Evolutionary conservation across 2,329 filamentous ascomycete species (phyloP).

Genomic region (Gremmenia infestans): DNA sequence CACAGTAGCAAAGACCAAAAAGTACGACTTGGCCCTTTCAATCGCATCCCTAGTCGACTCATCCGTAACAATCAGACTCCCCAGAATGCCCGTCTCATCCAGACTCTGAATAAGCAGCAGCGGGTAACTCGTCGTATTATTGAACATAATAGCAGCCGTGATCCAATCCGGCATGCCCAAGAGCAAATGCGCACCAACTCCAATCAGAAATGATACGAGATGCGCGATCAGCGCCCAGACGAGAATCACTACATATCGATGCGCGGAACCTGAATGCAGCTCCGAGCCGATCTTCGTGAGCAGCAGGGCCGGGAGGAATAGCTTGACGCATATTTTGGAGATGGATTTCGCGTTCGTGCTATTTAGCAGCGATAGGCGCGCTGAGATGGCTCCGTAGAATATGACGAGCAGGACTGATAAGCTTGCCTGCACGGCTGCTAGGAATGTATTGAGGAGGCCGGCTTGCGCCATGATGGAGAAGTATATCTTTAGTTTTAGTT

Average conservation of each 20-base stretch:
- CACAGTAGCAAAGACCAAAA: slow-evolving; percentile 60
- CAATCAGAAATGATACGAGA: slow-evolving; percentile 37
- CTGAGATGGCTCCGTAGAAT: not conserved
- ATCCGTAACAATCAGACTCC: slow-evolving; percentile 38
- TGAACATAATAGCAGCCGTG: slow-evolving; percentile 43
- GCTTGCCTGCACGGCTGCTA: not conserved
- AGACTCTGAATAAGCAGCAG: slow-evolving; percentile 39
- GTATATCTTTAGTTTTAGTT: not conserved
- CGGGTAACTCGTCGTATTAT: slow-evolving; percentile 45
- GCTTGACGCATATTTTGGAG: slow-evolving; percentile 1
- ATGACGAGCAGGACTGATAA: not conserved
- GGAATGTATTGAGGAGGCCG: not conserved
- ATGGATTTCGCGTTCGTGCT: not conserved
- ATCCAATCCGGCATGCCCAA: slow-evolving; percentile 43
- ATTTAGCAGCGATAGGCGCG: not conserved
- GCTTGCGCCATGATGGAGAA: not conserved
- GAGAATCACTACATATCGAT: slow-evolving; percentile 28
- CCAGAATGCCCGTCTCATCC: slow-evolving; percentile 46
- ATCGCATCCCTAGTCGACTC: slow-evolving; percentile 44
- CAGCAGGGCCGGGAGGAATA: not conserved
- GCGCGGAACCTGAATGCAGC: not conserved
- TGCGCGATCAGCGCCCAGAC: slow-evolving; percentile 40
- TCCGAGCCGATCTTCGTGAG: not conserved
- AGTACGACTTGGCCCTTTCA: slow-evolving; percentile 58
- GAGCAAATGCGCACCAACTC: slow-evolving; percentile 33